A percentile compares a stretch with the other conserved stretches of the same genome.
Conservation (phyloP, 1,139 yeast genomes). For the Scheffersomyces segobiensis region DNA sequence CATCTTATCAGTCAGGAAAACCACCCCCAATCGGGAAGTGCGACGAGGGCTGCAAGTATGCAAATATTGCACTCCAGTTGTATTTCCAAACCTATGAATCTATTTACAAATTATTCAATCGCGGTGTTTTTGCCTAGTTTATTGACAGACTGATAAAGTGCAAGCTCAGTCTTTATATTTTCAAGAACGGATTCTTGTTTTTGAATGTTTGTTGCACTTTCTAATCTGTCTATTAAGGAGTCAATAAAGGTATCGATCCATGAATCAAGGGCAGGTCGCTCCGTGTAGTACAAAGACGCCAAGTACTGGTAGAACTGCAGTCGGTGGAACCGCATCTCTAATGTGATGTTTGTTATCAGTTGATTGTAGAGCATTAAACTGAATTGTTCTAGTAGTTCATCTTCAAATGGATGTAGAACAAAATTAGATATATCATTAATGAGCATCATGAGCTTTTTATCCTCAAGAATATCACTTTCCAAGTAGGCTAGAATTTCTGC, state of each 20-base stretch:
- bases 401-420: slow-evolving; percentile 10
- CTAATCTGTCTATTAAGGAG: slow-evolving; percentile 5
- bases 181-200: background rate
- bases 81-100: background rate
- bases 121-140: background rate
- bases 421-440: slow-evolving; percentile 10
- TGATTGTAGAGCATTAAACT: slow-evolving; percentile 3
- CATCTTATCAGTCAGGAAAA: slow-evolving; percentile 6
- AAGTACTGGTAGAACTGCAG: slow-evolving; percentile 24
- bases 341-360: slow-evolving; percentile 14
- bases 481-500: background rate
- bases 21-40: slow-evolving; percentile 3
- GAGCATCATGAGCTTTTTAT: slow-evolving; percentile 18
- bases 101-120: background rate
- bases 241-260: slow-evolving; percentile 19
- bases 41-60: background rate
- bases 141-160: background rate
- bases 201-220: background rate
- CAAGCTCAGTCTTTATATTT: background rate
- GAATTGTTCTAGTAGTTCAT: slow-evolving; percentile 8
- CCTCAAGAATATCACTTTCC: slow-evolving; percentile 4
- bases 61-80: background rate
- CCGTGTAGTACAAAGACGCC: slow-evolving; percentile 15
- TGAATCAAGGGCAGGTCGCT: slow-evolving; percentile 9
- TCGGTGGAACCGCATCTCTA: slow-evolving; percentile 13